Base-by-base conservation (phyloP, 2,329 filamentous ascomycete species). In the Talaromyces verruculosus region DNA sequence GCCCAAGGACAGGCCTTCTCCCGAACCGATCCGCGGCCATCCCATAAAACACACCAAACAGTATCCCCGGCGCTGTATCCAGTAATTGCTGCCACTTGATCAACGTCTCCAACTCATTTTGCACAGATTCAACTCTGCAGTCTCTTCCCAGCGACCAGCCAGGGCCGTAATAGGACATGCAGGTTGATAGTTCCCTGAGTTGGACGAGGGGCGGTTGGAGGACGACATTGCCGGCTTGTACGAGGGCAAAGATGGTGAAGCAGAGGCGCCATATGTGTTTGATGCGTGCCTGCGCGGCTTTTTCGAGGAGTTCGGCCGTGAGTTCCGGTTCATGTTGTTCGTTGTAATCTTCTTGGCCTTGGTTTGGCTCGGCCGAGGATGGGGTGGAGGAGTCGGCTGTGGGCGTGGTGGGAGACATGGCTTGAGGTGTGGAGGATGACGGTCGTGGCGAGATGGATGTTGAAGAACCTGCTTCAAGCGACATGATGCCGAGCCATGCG, bases 21-120 rank as follows among this genome's bases (percentile, higher is more conserved):
- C 66, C 66, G 15, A 63, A 67, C 6, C 66, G 66, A 37, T 67
- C 66, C 6, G 66, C 62, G 15, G 62, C 51, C 61, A 68, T 67
- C 2, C 65, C 67, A 61, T 67, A 67, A 49, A 64, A 63, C 33
- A 67, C 62, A 22, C 67, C 67, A 17, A 68, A 65, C 19, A 68
- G 2, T 55, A 67, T 67, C 1, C 66, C 65, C 17, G 66, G 66
- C 17, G 58, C 62, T 10, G 62, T 65, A 55, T 67, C 66, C 47
- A 67, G 33, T 28, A 67, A 25, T 28, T 63, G 66, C 33, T 67
- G 66, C 66, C 66, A 67, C 17, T 62, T 47, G 3, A 61, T 63
- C 28, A 67, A 19, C 6, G 63, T 63, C 43, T 60, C 58, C 63
- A 67, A 30, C 43, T 65, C 63, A 28, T 65, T 58, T 17, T 67